Evolutionary conservation across 805 yeast genomes (phyloP).

Genomic region (Candida nonsorbophila): DNA sequence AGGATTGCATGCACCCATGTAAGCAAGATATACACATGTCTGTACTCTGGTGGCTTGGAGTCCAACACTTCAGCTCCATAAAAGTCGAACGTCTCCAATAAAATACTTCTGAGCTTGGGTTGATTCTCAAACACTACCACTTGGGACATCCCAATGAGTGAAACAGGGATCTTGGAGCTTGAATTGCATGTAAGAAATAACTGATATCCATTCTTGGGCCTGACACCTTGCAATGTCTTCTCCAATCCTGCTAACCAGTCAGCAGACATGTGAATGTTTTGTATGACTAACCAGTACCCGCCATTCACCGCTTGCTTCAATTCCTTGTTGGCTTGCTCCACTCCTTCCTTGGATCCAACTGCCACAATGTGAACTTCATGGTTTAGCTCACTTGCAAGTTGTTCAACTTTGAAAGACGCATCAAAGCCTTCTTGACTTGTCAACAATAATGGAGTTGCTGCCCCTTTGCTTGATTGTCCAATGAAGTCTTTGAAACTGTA

Average conservation of each 20-base stretch:
- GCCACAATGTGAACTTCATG: constrained; percentile 44
- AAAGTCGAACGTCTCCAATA: constrained; percentile 33
- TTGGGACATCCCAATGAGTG: constrained; percentile 50
- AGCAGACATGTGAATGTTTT: constrained; percentile 72
- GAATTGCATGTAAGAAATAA: constrained; percentile 63
- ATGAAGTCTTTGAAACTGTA: constrained; percentile 28
- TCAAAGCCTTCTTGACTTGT: constrained; percentile 63
- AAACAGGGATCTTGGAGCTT: constrained; percentile 44
- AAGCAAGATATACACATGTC: constrained; percentile 47
- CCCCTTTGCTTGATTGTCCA: constrained; percentile 7
- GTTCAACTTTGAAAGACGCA: constrained; percentile 50
- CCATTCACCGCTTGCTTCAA: constrained; percentile 29
- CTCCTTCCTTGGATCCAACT: constrained; percentile 71
- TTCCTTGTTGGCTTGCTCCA: constrained; percentile 48
- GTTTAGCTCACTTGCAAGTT: constrained; percentile 28
- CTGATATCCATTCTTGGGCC: constrained; percentile 34
- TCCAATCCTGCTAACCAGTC: constrained; percentile 56
- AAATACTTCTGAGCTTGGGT: constrained; percentile 50
- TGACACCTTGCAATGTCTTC: constrained; percentile 31
- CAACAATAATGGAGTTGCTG: constrained; percentile 41
- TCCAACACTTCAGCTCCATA: constrained; percentile 6
- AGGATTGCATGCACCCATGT: constrained; percentile 70
- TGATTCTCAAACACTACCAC: constrained; percentile 58
- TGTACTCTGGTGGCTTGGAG: constrained; percentile 36
- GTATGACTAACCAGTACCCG: constrained; percentile 72